Base-by-base conservation (phyloP, 352 stramenopile genomes). In the Globisporangium spinosum region DNA sequence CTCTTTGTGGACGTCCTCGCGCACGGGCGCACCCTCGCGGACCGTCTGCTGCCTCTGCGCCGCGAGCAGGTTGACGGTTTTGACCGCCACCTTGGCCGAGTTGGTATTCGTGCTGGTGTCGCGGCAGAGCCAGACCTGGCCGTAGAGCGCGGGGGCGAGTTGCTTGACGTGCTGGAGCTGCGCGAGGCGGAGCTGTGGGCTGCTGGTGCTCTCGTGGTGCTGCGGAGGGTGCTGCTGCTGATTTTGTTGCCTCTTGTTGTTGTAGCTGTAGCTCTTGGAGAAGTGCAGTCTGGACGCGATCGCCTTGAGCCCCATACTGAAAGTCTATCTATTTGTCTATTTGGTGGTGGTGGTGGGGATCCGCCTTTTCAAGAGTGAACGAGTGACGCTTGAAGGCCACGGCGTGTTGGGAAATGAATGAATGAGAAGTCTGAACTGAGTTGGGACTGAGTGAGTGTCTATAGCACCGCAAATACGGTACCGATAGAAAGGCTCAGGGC, bases 71-170 rank as follows among this genome's bases (percentile, higher is more conserved):
- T 82, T 70, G 17, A 75, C 67, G 15, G 68, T 76, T 27, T 65
- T 65, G 60, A 65, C 60, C 20, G 60, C 60, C 13, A 65, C 43
- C 7, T 13, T 22, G 6, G 40, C 4, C 9, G 58, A 38, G 23
- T 23, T 64, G 22, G 23, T n/a, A 38, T 22, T 64, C 12, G 22
- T n/a, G 17, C 58, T 70, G 38, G 59, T n/a, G 68, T 89, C 81
- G 10, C 67, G 68, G 62, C 78, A 87, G 54, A 89, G 67, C 25
- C 84, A 58, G 62, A 89, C 80, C 61, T 89, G 76, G 40, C 81
- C 81, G 62, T 84, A 89, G 10, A 89, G 72, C 40, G 81, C 81
- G 2, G 81, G 77, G 22, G 77, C 79, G 57, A 89, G 70, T 3
- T 74, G 77, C 53, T 69, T 51, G 32, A 83, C 53, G 40, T 79